Evolutionary conservation across 2,329 filamentous ascomycete species (phyloP), one percentile per base, ranked within the genome.

Genomic region (Amauroascus verrucosus): DNA sequence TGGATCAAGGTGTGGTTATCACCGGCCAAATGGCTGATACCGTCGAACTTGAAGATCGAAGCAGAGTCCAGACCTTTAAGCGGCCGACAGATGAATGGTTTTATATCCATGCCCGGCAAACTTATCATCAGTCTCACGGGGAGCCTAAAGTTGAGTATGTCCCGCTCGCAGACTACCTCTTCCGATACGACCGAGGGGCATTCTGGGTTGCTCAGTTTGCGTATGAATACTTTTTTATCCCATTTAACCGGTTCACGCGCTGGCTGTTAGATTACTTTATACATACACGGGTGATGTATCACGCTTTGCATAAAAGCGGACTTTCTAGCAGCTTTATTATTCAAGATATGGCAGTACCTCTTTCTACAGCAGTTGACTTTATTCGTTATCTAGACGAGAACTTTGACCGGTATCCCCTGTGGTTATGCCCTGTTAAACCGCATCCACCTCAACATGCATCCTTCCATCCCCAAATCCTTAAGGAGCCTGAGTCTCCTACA

Each of bases 31-130:
- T 84, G 13, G 73, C 74, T 0, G 70, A 83, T 51, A 16, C 22
- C 6, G 63, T 69, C 0, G 55, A 73, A 0, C 72, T 22, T 13
- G 28, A 33, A 22, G 30, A 37, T 5, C 74, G 0, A 52, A 16
- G 18, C 2, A 64, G 63, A 43, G 60, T 70, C 0, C 69, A 67
- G 22, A 71, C 64, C 0, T 85, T 87, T 65, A 78, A 76, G 14
- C 72, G 77, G 11, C 70, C 77, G 0, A 66, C 64, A 2, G 85
- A 89, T 58, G 80, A 82, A 0, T 89, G 85, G 86, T 87, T 86
- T 63, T 88, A 87, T 56, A 70, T 88, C 2, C 84, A 85, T 58
- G 83, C 78, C 1, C 68, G 79, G 58, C 66, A 73, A n/a, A 58
- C 59, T 4, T 37, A 44, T n/a, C 22, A 16, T 1, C 24, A 51